phyloP scores from a whole-genome alignment of 257 asterid species.

The Asclepias syriaca region DNA sequence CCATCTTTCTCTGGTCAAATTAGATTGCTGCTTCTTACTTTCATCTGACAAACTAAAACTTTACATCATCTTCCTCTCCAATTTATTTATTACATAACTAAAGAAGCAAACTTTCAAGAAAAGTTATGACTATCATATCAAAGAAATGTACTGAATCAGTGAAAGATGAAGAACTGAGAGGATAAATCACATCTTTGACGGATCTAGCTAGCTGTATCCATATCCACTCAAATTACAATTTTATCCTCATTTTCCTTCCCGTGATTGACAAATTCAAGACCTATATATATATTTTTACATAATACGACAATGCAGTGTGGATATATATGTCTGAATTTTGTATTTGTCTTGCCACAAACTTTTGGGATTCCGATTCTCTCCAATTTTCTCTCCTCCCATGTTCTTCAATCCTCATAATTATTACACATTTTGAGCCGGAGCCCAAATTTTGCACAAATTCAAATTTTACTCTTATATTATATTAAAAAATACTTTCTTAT shows the following conservation, averaged over 20 bases:
- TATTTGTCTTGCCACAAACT: conserved; percentile 10
- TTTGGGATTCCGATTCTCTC: conserved; percentile 12
- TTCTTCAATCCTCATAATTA: no score
- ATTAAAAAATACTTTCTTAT: no score
- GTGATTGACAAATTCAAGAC: conserved; percentile 6
- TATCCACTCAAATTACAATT: no score
- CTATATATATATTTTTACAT: background rate
- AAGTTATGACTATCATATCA: background rate
- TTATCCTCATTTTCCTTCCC: background rate
- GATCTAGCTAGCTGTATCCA: no score
- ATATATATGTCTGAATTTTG: background rate
- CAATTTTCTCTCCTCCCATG: background rate
- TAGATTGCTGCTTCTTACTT: background rate
- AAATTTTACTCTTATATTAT: no score
- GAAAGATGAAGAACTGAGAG: background rate
- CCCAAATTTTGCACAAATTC: no score
- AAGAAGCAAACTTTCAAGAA: background rate
- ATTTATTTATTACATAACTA: background rate
- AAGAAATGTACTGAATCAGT: background rate
- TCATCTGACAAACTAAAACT: background rate
- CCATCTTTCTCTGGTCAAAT: conserved; percentile 7
- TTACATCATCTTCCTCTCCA: background rate
- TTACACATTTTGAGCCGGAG: no score
- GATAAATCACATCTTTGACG: no score
- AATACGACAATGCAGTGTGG: background rate